Conservation (phyloP, 805 yeast genomes). For the Kluyveromyces nonfermentans region DNA sequence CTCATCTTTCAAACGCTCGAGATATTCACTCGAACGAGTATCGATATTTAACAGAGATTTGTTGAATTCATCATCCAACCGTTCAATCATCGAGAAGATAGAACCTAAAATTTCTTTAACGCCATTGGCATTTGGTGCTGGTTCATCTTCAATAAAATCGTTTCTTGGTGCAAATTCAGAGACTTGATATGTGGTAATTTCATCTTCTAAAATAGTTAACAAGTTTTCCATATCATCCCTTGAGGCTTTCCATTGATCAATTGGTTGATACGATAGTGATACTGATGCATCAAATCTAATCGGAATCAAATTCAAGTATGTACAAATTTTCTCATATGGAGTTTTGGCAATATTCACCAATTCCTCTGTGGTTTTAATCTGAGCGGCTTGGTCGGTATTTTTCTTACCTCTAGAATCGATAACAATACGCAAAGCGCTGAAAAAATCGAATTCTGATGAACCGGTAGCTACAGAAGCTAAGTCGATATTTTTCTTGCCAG, state of each 20-base stretch:
- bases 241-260: constrained; percentile 70
- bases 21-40: constrained; percentile 91
- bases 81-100: constrained; percentile 75
- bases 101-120: constrained; percentile 74
- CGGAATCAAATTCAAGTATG: constrained; percentile 75
- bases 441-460: constrained; percentile 41
- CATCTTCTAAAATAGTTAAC: constrained; percentile 58
- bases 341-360: constrained; percentile 41
- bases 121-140: constrained; percentile 51
- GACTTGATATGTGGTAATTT: constrained; percentile 51
- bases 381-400: constrained; percentile 77
- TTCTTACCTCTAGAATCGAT: constrained; percentile 93
- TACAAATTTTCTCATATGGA: constrained; percentile 69
- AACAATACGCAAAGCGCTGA: constrained; percentile 62
- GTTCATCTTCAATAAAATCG: constrained; percentile 73
- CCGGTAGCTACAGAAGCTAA: constrained; percentile 25
- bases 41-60: constrained; percentile 81
- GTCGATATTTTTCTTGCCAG: constrained; percentile 22
- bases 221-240: constrained; percentile 52
- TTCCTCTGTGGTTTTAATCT: constrained; percentile 60
- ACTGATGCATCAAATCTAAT: constrained; percentile 76
- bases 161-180: constrained; percentile 61
- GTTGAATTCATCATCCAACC: constrained; percentile 90
- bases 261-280: constrained; percentile 61
- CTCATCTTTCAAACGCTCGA: constrained; percentile 86